Base-by-base conservation (phyloP, 768 basidiomycete genomes). In the Coprinellus micaceus region DNA sequence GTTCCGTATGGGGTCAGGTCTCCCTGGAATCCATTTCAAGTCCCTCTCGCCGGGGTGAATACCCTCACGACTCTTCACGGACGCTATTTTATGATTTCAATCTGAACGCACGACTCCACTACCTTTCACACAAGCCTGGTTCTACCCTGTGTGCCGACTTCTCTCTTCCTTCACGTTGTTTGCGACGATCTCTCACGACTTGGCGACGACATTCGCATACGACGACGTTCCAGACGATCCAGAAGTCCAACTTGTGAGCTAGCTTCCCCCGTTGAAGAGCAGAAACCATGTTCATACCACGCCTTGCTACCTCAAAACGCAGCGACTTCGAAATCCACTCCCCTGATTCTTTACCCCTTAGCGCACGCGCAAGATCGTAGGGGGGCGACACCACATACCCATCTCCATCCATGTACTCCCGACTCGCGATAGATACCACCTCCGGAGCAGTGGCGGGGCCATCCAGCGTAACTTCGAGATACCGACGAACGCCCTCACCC, bases 361-460 rank as follows among this genome's bases (percentile, higher is more conserved):
- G n/a, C n/a, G 24, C 45, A 22, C 40, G 24, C n/a, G 12, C 22
- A 36, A 51, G 47, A 36, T 51, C 30, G 15, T 22, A 3, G 19
- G 49, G 30, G 36, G 29, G 17, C 26, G 25, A n/a, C 33, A 28
- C 25, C 39, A 19, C 19, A 40, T 9, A 29, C 36, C 29, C 25
- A 15, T 25, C 24, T 43, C 17, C 44, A 41, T 25, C 53, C 49
- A 83, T 82, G 80, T 71, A 70, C 62, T 69, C 79, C 47, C 76
- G 72, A 56, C 80, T 82, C 59, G 74, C 70, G 61, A 75, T 83
- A 66, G 75, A 80, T 62, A 82, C 81, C 52, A 72, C 74, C 56
- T 64, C 74, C 59, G 69, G 66, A 58, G 61, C 66, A 55, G 67
- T 61, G 53, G 64, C 67, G 54, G 69, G 69, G 53, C 63, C 70